These are phyloP conservation scores for Penstemon newberryi DNA, from an alignment of 257 asterid genomes.

Conservation along the genomic window DNA sequence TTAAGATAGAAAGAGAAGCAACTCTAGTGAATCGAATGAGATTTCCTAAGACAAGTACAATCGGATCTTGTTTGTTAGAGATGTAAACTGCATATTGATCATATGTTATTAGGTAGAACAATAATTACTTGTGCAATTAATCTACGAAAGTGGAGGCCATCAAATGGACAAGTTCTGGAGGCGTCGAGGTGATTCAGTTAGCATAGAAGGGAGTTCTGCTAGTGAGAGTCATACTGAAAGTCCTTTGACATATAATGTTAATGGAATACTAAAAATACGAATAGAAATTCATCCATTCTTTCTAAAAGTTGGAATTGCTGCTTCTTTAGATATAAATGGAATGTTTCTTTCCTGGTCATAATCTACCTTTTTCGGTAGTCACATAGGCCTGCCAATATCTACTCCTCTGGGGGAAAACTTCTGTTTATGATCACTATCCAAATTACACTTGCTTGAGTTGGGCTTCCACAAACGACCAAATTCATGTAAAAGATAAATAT, in stretches of 20 bases:
- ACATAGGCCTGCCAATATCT: conserved; percentile 61
- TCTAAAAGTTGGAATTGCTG: conserved; percentile 66
- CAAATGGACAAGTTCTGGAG: conserved; percentile 96
- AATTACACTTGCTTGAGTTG: conserved; percentile 79
- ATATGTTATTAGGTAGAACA: not conserved
- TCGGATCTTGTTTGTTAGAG: conserved; percentile 1
- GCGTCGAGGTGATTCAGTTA: conserved; percentile 65
- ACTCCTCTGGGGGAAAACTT: conserved; percentile 54
- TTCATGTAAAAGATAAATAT: conserved; percentile 19
- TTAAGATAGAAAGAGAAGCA: conserved; percentile 16
- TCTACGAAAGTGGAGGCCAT: conserved; percentile 72
- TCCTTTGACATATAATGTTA: conserved; percentile 41
- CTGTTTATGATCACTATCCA: conserved; percentile 41
- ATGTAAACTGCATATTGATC: conserved; percentile 8
- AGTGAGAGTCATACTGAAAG: conserved; percentile 36
- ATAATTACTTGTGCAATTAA: conserved; percentile 46
- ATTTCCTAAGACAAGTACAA: conserved; percentile 16
- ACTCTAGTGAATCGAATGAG: not conserved
- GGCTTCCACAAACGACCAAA: conserved; percentile 61
- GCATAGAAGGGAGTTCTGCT: conserved; percentile 42
- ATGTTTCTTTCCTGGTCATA: conserved; percentile 74
- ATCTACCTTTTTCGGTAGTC: conserved; percentile 53
- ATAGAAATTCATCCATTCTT: conserved; percentile 77
- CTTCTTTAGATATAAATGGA: conserved; percentile 79
- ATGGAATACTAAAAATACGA: conserved; percentile 60